Evolutionary conservation across 1,139 yeast species (phyloP), one percentile per base, ranked within the genome.

Genomic region (Magnusiomyces tetraspermus): DNA sequence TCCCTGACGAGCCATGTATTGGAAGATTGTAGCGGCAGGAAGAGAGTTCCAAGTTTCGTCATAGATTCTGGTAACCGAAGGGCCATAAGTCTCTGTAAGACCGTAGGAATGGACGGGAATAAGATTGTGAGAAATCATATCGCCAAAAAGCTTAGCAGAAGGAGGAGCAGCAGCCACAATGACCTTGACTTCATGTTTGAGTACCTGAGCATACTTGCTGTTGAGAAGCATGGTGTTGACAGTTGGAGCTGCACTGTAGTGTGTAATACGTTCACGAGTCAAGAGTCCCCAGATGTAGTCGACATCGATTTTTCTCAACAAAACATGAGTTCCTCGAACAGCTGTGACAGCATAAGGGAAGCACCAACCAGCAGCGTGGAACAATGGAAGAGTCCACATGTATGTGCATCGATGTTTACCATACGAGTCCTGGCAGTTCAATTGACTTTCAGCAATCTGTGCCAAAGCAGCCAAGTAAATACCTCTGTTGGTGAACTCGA

Each of bases 101-200:
- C 95, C 95, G 64, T 85, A 85, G 51, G 89, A 88, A 68, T 85
- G 92, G 31, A 70, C 70, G 8, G 73, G 72, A 47, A 57, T 57
- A 33, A 69, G 61, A 55, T 69, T 68, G 52, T 61, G 60, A 22
- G 61, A 56, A 44, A 66, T 59, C 72, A 69, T 69, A 43, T 64
- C 65, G 53, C 67, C 62, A 57, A 69, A 69, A 22, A 69, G 59
- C 31, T 66, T 60, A 2, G 71, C 69, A 6, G 65, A 59, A 3
- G 73, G 73, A 22, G 73, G 72, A 10, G 73, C 65, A 2, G 73
- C 73, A 10, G 73, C 73, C 11, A 70, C 72, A 22, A 68, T 63
- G 36, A 70, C 71, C 30, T 63, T 58, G 8, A 68, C 71, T 26
- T 58, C 60, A 17, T 61, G 61, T 2, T 61, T 58, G 15, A 68